A percentile compares a stretch with the other conserved stretches of the same genome.
These are phyloP conservation scores for Citrus inodora DNA, from an alignment of 345 rosid genomes.

Conservation along the genomic window DNA sequence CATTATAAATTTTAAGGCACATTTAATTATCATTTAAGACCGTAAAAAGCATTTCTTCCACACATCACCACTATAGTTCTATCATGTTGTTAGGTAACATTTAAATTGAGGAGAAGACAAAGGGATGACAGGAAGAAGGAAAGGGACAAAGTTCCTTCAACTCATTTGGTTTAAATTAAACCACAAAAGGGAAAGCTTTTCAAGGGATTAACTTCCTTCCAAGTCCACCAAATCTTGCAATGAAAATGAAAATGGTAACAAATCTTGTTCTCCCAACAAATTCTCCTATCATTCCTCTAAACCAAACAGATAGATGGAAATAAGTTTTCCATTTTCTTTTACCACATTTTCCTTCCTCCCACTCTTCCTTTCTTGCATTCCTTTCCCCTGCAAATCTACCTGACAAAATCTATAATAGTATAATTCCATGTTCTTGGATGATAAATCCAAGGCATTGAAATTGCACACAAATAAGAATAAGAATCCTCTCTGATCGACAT, in stretches of 20 bases:
- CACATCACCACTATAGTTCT: background rate
- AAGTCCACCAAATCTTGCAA: background rate
- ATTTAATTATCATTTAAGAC: too few species aligned
- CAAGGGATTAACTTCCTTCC: background rate
- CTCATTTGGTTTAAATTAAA: background rate
- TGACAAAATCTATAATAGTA: background rate
- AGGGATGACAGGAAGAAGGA: background rate
- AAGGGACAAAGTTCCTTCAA: background rate
- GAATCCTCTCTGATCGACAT: too few species aligned
- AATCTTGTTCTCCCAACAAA: background rate
- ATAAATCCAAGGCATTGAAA: background rate
- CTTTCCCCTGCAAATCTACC: background rate
- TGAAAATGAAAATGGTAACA: background rate
- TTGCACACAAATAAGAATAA: background rate
- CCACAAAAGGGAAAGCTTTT: background rate
- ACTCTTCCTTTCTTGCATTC: background rate
- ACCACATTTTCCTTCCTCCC: background rate
- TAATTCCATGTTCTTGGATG: background rate
- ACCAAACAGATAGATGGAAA: background rate
- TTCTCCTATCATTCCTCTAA: background rate
- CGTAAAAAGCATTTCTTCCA: too few species aligned
- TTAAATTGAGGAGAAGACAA: background rate
- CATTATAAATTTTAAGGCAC: too few species aligned
- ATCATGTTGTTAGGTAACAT: background rate
- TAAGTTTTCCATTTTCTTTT: background rate